A percentile compares a stretch with the other conserved stretches of the same genome.
Evolutionary conservation across 768 basidiomycete genomes (phyloP).

Genomic region (Termitomyces sp.): DNA sequence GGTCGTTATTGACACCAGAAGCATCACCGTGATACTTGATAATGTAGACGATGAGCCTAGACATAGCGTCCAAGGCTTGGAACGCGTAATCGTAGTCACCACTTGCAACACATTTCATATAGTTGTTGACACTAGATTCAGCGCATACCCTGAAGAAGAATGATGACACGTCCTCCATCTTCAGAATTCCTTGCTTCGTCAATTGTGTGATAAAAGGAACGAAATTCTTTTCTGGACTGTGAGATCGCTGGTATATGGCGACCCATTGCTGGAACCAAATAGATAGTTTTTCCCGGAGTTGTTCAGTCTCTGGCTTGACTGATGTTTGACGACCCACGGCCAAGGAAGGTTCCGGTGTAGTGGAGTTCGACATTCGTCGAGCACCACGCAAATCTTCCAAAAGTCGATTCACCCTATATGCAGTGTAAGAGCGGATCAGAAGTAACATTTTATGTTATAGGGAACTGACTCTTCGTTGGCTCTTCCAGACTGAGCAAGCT

Average conservation of each 20-base stretch:
- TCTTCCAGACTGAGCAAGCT: conserved; percentile 68
- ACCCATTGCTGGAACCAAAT: conserved; percentile 96
- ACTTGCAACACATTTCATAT: conserved; percentile 66
- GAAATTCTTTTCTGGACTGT: conserved; percentile 90
- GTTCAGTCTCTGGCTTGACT: conserved; percentile 66
- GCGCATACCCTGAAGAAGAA: conserved; percentile 99
- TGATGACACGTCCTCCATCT: conserved; percentile 92
- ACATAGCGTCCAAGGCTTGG: conserved; percentile 93
- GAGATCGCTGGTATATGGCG: conserved; percentile 85
- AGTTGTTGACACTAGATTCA: conserved; percentile 88
- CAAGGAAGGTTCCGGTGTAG: conserved; percentile 27
- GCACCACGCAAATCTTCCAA: conserved; percentile 79
- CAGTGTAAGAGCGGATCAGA: background rate
- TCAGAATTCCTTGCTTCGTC: conserved; percentile 94
- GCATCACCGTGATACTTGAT: conserved; percentile 99
- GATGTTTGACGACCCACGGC: conserved; percentile 37
- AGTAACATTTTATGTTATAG: background rate
- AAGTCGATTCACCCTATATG: conserved; percentile 56
- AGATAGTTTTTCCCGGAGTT: conserved; percentile 68
- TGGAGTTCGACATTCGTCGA: conserved; percentile 39
- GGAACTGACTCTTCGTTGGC: conserved; percentile 79
- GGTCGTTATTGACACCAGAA: conserved; percentile 85
- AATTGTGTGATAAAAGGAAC: conserved; percentile 96
- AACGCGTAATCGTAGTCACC: conserved; percentile 77
- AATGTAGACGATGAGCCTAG: conserved; percentile 92